Conservation (phyloP, 2,329 filamentous ascomycete genomes). For the Sporothrix protearum region DNA sequence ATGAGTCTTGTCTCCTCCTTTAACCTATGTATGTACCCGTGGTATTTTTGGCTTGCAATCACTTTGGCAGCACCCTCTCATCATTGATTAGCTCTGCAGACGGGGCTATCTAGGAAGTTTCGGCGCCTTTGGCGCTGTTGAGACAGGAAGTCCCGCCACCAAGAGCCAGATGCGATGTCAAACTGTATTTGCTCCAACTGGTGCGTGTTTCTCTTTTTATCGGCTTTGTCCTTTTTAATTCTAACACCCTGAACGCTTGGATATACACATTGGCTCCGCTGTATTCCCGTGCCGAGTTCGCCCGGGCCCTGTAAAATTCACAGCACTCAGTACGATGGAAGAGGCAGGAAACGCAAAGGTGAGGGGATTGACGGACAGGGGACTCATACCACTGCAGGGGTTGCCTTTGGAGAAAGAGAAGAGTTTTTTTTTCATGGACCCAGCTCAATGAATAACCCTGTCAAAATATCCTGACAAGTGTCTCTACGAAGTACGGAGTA, state of each 20-base stretch:
- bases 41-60: neutral
- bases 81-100: conserved; percentile 10
- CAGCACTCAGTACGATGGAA: too few relatives aligned
- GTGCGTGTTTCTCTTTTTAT: neutral
- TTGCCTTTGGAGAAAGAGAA: neutral
- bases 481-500: neutral
- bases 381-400: neutral
- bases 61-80: neutral
- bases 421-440: neutral
- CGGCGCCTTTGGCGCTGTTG: neutral
- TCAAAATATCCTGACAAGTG: neutral
- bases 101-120: neutral
- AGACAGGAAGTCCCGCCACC: neutral
- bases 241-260: neutral
- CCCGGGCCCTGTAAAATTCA: neutral
- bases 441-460: neutral
- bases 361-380: neutral
- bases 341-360: neutral
- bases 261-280: neutral
- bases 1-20: neutral
- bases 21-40: too few relatives aligned
- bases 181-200: neutral
- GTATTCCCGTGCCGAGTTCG: conserved; percentile 13
- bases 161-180: neutral
- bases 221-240: neutral